Evolutionary conservation across 176 grass and related monocot genomes (phyloP), one percentile per base, ranked within the genome.

Genomic region (Alopecurus myosuroides): DNA sequence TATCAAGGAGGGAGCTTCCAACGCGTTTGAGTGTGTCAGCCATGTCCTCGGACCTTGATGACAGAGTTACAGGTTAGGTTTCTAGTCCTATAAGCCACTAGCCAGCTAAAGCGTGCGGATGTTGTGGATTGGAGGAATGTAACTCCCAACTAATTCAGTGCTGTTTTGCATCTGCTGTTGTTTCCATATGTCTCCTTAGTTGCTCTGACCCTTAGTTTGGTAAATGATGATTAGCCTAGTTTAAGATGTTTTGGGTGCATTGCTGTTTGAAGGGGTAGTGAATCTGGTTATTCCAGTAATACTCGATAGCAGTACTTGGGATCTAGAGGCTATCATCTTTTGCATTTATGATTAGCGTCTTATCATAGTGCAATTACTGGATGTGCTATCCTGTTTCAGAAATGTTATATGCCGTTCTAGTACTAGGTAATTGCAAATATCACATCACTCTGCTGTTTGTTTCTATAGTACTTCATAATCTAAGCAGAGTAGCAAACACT

Each of bases 11-110:
- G 95, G 85, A 20, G 93, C 62, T 91, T 84, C 62, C 36, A 91
- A 91, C 14, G 88, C 92, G 64, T 89, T 86, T 3, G 90, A 98
- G 82, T 93, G 81, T 79, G 88, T 94, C 79, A 94, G 90, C 85
- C 88, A 80, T 56, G 86, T 88, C 63, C 91, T 98, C 26, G n/a
- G n/a, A n/a, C n/a, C n/a, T n/a, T n/a, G n/a, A n/a, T n/a, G n/a
- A n/a, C n/a, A n/a, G n/a, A 62, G 15, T 62, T 5, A 92, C 81
- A 92, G 88, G 93, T 98, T 81, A 88, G 83, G 68, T 52, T 81
- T 92, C 11, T 68, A 34, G 19, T 69, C 7, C 25, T 5, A 56
- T 15, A n/a, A 25, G 2, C 18, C 51, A 3, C 34, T 33, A 11
- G n/a, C 29, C 11, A 0, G 7, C 11, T 26, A 9, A 77, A 22